These are phyloP conservation scores for Agrostemma githago DNA, from an alignment of 148 eudicot genomes.

Conservation along the genomic window DNA sequence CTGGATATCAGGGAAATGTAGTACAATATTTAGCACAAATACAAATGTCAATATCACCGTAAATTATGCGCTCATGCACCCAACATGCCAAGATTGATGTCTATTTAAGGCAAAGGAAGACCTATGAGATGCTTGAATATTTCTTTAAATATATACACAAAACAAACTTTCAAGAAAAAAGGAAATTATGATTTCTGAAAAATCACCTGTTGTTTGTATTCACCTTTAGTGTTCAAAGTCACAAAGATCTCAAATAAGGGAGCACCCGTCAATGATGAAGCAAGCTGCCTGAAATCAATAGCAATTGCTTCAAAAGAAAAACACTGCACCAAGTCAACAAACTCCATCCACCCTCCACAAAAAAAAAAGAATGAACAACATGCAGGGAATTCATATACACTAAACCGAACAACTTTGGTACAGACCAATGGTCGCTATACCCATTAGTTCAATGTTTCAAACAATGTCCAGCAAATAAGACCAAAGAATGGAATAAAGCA, in stretches of 20 bases:
- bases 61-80: not conserved
- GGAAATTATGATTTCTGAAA: constrained; percentile 6
- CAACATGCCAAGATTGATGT: not conserved
- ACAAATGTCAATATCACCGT: not conserved
- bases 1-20: constrained; percentile 35
- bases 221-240: constrained; percentile 58
- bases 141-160: not conserved
- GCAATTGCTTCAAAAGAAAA: not conserved
- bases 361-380: too few relatives aligned
- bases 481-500: not conserved
- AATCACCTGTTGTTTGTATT: constrained; percentile 81
- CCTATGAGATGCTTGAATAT: constrained; percentile 3
- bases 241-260: constrained; percentile 93
- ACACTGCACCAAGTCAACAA: not conserved
- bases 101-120: not conserved
- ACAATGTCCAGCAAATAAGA: constrained; percentile 1
- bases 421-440: not conserved
- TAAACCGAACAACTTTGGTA: not conserved
- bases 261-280: constrained; percentile 64
- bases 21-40: not conserved
- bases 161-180: not conserved
- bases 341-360: not conserved
- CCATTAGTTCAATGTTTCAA: not conserved
- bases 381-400: not conserved
- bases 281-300: constrained; percentile 76